phyloP scores from a whole-genome alignment of 345 rosid species.

The Dimocarpus longan region DNA sequence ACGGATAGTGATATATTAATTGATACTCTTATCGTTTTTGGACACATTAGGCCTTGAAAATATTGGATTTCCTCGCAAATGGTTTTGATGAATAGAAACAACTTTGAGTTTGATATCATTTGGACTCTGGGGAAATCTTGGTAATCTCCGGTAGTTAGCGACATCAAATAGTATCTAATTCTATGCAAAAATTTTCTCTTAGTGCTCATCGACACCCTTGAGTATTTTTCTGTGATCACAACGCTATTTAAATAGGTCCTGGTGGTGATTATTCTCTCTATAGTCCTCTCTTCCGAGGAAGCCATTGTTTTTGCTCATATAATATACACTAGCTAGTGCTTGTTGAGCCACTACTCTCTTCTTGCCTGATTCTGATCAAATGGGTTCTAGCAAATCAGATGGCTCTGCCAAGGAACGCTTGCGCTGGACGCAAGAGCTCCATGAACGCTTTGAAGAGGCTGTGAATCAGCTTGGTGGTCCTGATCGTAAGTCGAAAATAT shows the following conservation, averaged over 20 bases:
- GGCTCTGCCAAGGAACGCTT: slow-evolving; percentile 49
- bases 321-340: slow-evolving; percentile 14
- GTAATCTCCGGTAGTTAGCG: slow-evolving; percentile 20
- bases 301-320: slow-evolving; percentile 12
- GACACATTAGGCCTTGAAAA: not conserved
- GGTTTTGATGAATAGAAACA: slow-evolving; percentile 2
- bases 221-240: not conserved
- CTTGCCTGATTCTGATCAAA: not conserved
- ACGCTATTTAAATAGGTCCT: slow-evolving; percentile 12
- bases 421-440: slow-evolving; percentile 54
- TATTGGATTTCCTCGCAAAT: slow-evolving; percentile 22
- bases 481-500: slow-evolving; percentile 39
- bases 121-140: slow-evolving; percentile 14
- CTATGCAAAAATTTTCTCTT: slow-evolving; percentile 19
- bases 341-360: not conserved
- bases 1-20: not conserved
- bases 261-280: slow-evolving; percentile 12
- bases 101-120: slow-evolving; percentile 19
- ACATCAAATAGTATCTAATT: slow-evolving; percentile 17
- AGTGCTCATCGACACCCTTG: slow-evolving; percentile 29
- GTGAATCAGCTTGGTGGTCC: slow-evolving; percentile 61
- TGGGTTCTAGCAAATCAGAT: slow-evolving; percentile 39
- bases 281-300: slow-evolving; percentile 13
- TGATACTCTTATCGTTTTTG: not conserved
- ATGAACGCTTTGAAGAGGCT: slow-evolving; percentile 48